Percentiles rank a stretch among this genome's conserved stretches.
phyloP scores from a whole-genome alignment of 2,329 filamentous ascomycete genomes.

The Colletotrichum sp. region DNA sequence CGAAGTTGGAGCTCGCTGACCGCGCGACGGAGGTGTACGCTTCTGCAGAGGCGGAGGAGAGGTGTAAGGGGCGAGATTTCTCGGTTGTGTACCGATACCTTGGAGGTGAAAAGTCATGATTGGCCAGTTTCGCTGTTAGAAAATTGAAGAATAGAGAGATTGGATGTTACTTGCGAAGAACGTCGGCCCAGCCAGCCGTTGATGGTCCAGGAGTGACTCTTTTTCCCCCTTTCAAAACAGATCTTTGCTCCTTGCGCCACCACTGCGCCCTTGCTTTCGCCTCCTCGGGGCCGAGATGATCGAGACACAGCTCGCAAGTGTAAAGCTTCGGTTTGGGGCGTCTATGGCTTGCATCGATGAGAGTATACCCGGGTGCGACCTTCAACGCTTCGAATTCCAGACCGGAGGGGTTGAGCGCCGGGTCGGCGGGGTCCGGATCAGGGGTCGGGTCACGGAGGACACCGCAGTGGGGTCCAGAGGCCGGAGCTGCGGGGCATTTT shows the following conservation, averaged over 20 bases:
- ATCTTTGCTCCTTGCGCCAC: neutral
- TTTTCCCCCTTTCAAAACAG: neutral
- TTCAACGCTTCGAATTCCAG: slow-evolving; percentile 5
- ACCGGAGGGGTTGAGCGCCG: neutral
- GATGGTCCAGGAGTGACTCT: neutral
- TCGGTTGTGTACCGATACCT: slow-evolving; percentile 81
- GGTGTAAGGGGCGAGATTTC: slow-evolving; percentile 76
- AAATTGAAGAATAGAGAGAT: neutral
- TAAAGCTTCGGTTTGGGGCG: neutral
- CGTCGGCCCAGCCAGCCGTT: neutral
- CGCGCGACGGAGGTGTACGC: slow-evolving; percentile 72
- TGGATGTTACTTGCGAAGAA: neutral
- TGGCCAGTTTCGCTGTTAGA: neutral
- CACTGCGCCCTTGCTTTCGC: neutral
- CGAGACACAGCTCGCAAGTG: slow-evolving; percentile 1
- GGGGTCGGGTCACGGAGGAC: neutral
- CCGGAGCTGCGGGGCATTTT: neutral
- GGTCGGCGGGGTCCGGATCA: neutral
- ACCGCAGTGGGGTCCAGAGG: neutral
- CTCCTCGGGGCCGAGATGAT: slow-evolving; percentile 1
- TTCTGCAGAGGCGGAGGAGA: slow-evolving; percentile 63
- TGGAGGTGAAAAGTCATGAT: slow-evolving; percentile 51
- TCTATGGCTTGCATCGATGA: neutral
- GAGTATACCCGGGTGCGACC: neutral
- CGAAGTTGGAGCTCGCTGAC: slow-evolving; percentile 68